phyloP scores from a whole-genome alignment of 805 yeast genomes.

The Tetrapisispora arboricola region DNA sequence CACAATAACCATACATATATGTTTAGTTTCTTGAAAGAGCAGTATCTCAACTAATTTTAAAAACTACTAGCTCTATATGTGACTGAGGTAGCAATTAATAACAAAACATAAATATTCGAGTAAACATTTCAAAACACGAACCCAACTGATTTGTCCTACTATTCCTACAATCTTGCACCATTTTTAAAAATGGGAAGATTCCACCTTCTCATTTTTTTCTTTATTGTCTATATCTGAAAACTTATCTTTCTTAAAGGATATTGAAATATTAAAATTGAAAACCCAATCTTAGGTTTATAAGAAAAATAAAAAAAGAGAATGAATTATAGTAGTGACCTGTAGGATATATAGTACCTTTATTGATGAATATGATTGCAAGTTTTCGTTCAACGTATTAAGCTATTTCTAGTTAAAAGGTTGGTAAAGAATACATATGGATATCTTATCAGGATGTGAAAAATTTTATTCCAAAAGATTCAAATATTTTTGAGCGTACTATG shows the following conservation, averaged over 20 bases:
- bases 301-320: neutral
- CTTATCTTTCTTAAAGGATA: neutral
- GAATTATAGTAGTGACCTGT: neutral
- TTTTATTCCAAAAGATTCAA: no score
- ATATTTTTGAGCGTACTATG: no score
- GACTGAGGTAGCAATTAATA: neutral
- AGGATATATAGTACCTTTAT: no score
- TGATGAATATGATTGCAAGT: no score
- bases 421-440: no score
- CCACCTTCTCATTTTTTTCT: neutral
- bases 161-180: neutral
- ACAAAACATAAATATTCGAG: neutral
- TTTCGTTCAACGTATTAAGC: no score
- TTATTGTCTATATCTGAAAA: neutral
- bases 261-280: neutral
- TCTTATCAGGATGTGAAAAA: no score
- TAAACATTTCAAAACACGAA: neutral
- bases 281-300: neutral
- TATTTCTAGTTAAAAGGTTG: no score
- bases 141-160: neutral
- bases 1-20: neutral
- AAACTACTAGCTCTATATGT: neutral
- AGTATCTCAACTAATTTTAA: neutral
- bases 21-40: neutral
- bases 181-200: neutral